These are phyloP conservation scores for Lachnellula subtilissima DNA, from an alignment of 2,329 filamentous ascomycete genomes.

Conservation along the genomic window DNA sequence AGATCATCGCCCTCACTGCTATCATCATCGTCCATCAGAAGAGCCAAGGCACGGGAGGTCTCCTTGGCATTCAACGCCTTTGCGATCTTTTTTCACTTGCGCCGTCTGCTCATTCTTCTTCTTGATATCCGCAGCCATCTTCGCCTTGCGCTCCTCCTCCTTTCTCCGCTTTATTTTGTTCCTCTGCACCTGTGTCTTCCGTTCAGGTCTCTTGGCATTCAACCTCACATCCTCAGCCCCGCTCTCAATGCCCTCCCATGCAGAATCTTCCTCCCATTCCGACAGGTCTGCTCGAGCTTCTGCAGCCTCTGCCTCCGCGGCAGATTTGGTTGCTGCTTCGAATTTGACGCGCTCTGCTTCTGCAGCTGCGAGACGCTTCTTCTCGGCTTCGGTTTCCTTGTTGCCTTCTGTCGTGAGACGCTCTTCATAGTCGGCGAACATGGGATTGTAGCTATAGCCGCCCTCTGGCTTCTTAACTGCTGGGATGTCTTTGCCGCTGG, in stretches of 20 bases:
- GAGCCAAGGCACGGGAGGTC: constrained; percentile 39
- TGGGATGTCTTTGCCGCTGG: constrained; percentile 72
- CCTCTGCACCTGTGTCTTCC: constrained; percentile 81
- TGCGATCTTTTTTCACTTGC: constrained; percentile 64
- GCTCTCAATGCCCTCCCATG: constrained; percentile 87
- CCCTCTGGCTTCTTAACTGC: constrained; percentile 74
- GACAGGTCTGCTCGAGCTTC: constrained; percentile 61
- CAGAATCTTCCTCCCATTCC: constrained; percentile 81
- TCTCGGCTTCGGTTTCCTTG: constrained; percentile 74
- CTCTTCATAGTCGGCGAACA: constrained; percentile 78
- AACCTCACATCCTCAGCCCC: constrained; percentile 63
- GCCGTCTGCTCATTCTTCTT: constrained; percentile 67
- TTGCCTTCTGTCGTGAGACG: constrained; percentile 70
- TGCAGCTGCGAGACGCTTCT: constrained; percentile 63
- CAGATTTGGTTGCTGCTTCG: constrained; percentile 64
- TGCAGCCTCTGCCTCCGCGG: constrained; percentile 69
- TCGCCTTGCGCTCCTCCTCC: constrained; percentile 72
- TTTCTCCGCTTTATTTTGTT: constrained; percentile 88
- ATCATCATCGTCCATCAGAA: constrained; percentile 45
- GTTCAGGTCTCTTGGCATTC: constrained; percentile 69
- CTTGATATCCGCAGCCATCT: constrained; percentile 71
- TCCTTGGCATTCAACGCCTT: constrained; percentile 59
- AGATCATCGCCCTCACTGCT: constrained; percentile 55
- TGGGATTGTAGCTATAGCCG: constrained; percentile 89
- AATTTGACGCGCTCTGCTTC: constrained; percentile 62